Evolutionary conservation across 2,329 filamentous ascomycete species (phyloP), one percentile per base, ranked within the genome.

Genomic region (Zasmidium angulare): DNA sequence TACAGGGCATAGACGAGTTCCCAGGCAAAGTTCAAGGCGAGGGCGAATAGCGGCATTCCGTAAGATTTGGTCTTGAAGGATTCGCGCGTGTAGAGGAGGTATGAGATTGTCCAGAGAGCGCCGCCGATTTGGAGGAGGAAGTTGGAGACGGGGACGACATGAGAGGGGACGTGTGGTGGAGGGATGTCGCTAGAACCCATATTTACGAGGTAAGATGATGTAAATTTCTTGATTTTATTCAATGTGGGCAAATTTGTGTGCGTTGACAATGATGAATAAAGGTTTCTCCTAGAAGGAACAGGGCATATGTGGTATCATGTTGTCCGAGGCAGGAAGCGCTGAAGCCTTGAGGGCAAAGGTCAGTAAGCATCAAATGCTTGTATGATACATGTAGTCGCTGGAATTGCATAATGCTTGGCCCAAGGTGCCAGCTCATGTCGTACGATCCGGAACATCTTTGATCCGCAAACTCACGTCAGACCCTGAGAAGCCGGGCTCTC

Each of bases 31-130:
- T 47, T 54, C 4, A 46, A 22, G 21, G 40, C 36, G 21, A 54
- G 20, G 21, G 52, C 52, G 52, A 54, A 47, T 3, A 54, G 52
- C 2, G 52, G 52, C 52, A 54, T 54, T 21, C 52, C 40, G 14
- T 54, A 54, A 24, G 52, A 47, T 47, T 47, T 54, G 14, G 40
- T 24, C 20, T 31, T 23, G 21, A 54, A 29, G 20, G 36, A 46
- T 47, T 54, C 36, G n/a, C 36, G 52, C 10, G 43, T 40, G 52
- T 46, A 47, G 12, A 54, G 43, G 20, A 40, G 29, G 43, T 54
- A 47, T 20, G 29, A 23, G 36, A 47, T 1, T 14, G 43, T 54
- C 52, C 52, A 54, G 40, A 54, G 36, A 9, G n/a, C 4, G 22
- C 52, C 52, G 21, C 52, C 40, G 52, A 47, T 24, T 29, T 46